Conservation (phyloP, 148 eudicot species). For the Persicaria maculosa region DNA sequence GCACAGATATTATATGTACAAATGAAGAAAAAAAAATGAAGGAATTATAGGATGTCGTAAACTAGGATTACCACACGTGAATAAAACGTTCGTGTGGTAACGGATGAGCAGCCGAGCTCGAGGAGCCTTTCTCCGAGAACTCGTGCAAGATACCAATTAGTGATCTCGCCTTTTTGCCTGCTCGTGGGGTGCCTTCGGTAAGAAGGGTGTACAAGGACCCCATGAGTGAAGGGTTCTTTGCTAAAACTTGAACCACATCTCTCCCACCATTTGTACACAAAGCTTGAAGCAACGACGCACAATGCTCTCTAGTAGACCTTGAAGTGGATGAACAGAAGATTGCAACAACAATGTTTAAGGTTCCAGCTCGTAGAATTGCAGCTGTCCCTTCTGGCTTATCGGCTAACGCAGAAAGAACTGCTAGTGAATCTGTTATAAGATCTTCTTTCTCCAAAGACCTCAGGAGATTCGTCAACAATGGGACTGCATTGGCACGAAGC, state of each 20-base stretch:
- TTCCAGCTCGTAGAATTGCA: constrained; percentile 37
- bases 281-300: constrained; percentile 53
- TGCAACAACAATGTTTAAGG: constrained; percentile 26
- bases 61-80: constrained; percentile 47
- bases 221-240: constrained; percentile 58
- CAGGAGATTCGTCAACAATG: constrained; percentile 35
- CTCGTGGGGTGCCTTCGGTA: constrained; percentile 44
- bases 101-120: constrained; percentile 23
- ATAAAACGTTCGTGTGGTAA: constrained; percentile 46
- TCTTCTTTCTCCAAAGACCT: constrained; percentile 42
- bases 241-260: constrained; percentile 74
- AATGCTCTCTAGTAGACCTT: constrained; percentile 48
- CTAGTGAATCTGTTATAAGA: constrained; percentile 47
- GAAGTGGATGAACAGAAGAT: constrained; percentile 40
- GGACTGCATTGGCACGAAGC: constrained; percentile 54
- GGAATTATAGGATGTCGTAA: neutral
- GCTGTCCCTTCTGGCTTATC: constrained; percentile 55
- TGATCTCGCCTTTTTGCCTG: constrained; percentile 60
- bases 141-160: constrained; percentile 60
- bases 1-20: neutral
- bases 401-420: constrained; percentile 53
- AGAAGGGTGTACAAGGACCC: constrained; percentile 49
- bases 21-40: neutral
- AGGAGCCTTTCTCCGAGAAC: constrained; percentile 46
- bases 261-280: constrained; percentile 50